Evolutionary conservation across 768 basidiomycete species (phyloP).

Genomic region (Russula earlei): DNA sequence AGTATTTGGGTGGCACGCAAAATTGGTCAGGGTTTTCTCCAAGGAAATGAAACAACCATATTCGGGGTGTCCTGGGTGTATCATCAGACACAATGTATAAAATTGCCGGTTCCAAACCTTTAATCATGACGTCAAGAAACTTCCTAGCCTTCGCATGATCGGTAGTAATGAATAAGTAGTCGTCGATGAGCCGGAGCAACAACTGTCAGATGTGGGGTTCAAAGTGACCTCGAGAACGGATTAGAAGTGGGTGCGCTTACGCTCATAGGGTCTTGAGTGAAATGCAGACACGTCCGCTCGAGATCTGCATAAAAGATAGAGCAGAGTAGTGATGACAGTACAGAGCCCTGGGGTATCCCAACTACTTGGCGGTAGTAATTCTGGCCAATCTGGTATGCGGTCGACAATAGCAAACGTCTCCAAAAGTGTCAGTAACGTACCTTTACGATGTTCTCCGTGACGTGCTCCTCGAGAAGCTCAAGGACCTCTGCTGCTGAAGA

Average conservation of each 20-base stretch:
- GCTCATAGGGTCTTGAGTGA: constrained; percentile 47
- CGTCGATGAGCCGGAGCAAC: constrained; percentile 83
- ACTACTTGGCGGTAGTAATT: constrained; percentile 79
- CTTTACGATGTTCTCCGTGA: constrained; percentile 88
- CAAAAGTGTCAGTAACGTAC: constrained; percentile 28
- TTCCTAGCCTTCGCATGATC: constrained; percentile 43
- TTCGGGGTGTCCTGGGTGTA: constrained; percentile 71
- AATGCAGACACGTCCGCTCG: constrained; percentile 49
- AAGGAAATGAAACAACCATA: constrained; percentile 88
- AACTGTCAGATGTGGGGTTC: constrained; percentile 36
- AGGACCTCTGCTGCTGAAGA: constrained; percentile 53
- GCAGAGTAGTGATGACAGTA: constrained; percentile 90
- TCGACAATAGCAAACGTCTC: background rate
- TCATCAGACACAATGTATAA: background rate
- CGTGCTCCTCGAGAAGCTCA: constrained; percentile 76
- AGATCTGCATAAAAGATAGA: constrained; percentile 92
- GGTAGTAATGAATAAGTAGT: constrained; percentile 85
- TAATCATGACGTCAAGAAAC: constrained; percentile 70
- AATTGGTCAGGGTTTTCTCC: constrained; percentile 86
- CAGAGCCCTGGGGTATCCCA: constrained; percentile 95
- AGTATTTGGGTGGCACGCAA: constrained; percentile 50
- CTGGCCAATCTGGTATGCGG: constrained; percentile 53
- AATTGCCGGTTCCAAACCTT: constrained; percentile 36
- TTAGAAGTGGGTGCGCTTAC: constrained; percentile 37
- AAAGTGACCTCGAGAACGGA: background rate